Evolutionary conservation across 345 rosid genomes (phyloP).

Genomic region (Garcia nutans): DNA sequence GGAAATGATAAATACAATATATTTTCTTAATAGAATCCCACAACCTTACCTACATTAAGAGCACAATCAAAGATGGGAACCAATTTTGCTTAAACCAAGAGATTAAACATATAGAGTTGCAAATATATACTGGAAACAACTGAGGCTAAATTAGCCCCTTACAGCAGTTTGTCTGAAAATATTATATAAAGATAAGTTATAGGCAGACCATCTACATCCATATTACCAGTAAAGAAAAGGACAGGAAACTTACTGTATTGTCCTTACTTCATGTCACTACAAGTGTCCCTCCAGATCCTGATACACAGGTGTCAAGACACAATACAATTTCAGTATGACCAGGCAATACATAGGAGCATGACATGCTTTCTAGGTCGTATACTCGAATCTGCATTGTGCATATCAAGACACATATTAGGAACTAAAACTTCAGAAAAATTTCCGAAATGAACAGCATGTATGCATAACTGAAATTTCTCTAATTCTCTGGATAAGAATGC

Average conservation of each 20-base stretch:
- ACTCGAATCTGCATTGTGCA: slow-evolving; percentile 69
- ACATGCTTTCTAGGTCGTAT: slow-evolving; percentile 81
- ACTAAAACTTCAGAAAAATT: slow-evolving; percentile 8
- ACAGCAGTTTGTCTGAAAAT: neutral
- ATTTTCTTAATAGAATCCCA: too few relatives aligned
- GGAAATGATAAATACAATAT: too few relatives aligned
- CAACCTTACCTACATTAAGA: slow-evolving; percentile 65
- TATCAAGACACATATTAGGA: slow-evolving; percentile 22
- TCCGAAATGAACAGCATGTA: neutral
- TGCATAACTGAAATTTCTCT: slow-evolving; percentile 14
- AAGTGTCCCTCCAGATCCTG: slow-evolving; percentile 59
- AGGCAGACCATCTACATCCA: neutral
- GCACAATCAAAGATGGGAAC: neutral
- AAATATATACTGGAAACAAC: neutral
- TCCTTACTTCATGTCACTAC: slow-evolving; percentile 92
- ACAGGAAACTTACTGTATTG: slow-evolving; percentile 58
- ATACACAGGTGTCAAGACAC: slow-evolving; percentile 74
- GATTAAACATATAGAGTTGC: neutral
- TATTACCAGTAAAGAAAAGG: slow-evolving; percentile 12
- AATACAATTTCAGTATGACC: slow-evolving; percentile 81
- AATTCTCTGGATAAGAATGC: neutral
- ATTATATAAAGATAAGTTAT: neutral
- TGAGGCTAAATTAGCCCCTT: neutral
- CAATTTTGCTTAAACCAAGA: slow-evolving; percentile 9
- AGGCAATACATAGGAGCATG: slow-evolving; percentile 84